These are phyloP conservation scores for Pochonia chlamydosporia DNA, from an alignment of 2,329 filamentous ascomycete genomes.

Conservation along the genomic window DNA sequence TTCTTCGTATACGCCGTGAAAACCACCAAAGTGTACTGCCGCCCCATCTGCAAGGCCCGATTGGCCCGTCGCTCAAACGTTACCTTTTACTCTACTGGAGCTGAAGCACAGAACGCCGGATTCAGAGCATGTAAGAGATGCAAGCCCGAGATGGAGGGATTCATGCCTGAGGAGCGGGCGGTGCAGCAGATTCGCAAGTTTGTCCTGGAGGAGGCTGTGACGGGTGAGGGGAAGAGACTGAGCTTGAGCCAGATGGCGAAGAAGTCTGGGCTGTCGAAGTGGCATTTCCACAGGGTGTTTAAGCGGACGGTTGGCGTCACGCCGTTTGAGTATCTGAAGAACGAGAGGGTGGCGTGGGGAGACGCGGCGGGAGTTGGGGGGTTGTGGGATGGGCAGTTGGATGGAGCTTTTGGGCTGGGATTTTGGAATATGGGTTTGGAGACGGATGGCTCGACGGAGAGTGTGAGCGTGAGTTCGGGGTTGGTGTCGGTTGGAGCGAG, in stretches of 20 bases:
- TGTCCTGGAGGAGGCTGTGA: constrained; percentile 21
- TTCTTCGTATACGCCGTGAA: constrained; percentile 37
- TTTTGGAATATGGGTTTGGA: not conserved
- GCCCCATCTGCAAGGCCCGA: constrained; percentile 54
- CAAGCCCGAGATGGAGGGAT: constrained; percentile 33
- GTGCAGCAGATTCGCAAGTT: constrained; percentile 34
- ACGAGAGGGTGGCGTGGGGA: constrained; percentile 9
- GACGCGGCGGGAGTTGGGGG: not conserved
- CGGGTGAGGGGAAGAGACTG: constrained; percentile 10
- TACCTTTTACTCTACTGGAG: constrained; percentile 41
- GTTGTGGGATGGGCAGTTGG: not conserved
- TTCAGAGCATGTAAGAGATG: constrained; percentile 56
- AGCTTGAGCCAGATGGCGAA: constrained; percentile 42
- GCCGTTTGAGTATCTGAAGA: constrained; percentile 26
- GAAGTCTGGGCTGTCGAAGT: constrained; percentile 46
- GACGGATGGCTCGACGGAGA: constrained; percentile 2
- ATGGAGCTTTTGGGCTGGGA: not conserved
- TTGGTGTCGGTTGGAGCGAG: not conserved
- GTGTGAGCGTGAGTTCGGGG: constrained; percentile 3
- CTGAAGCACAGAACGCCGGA: constrained; percentile 39
- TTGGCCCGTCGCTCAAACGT: constrained; percentile 57
- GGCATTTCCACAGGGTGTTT: constrained; percentile 55
- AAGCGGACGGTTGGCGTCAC: constrained; percentile 49
- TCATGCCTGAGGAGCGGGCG: constrained; percentile 36
- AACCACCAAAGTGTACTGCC: constrained; percentile 50